Evolutionary conservation across 768 basidiomycete genomes (phyloP), one percentile per base, ranked within the genome.

Genomic region (Tulasnella sp.): DNA sequence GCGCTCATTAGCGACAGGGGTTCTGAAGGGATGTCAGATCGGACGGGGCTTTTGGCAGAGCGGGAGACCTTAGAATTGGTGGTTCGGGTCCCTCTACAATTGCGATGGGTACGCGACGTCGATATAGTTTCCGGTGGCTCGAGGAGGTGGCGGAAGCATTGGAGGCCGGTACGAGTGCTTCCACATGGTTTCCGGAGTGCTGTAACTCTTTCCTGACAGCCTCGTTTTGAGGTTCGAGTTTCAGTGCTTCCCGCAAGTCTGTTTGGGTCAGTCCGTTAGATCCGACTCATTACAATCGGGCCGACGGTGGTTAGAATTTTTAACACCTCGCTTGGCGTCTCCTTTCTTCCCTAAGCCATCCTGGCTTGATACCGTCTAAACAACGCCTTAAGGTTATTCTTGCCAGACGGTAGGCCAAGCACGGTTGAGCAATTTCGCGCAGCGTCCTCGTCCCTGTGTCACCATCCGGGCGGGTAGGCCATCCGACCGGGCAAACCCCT

Each of bases 361-460:
- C 92, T 86, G 1, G 95, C 94, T 84, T 97, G 92, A 0, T 89
- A 92, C 83, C 95, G 87, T 52, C 96, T 87, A 83, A 93, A 97
- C 44, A 93, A 83, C 0, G 92, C 96, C 81, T 97, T 97, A 36
- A 92, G 90, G 82, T 94, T 96, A 38, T 86, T 86, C 7, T 85
- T 80, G 74, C 87, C 89, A 1, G 56, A 7, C 18, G 76, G 52
- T 34, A 94, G 84, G 1, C 81, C 81, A 40, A 97, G 85, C 1
- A 90, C 92, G 8, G 87, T 89, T 1, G 89, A 89, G 83, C 95
- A 96, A 83, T 97, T 95, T 78, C 93, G 85, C 82, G 93, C 92
- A 24, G 93, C 93, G 85, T 97, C 95, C 83, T 92, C 89, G 82
- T 90, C 87, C 83, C 95, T 96, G 52, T n/a, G 8, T 1, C 52